Base-by-base conservation (phyloP, 352 stramenopile genomes). In the Globisporangium uncinulatum region DNA sequence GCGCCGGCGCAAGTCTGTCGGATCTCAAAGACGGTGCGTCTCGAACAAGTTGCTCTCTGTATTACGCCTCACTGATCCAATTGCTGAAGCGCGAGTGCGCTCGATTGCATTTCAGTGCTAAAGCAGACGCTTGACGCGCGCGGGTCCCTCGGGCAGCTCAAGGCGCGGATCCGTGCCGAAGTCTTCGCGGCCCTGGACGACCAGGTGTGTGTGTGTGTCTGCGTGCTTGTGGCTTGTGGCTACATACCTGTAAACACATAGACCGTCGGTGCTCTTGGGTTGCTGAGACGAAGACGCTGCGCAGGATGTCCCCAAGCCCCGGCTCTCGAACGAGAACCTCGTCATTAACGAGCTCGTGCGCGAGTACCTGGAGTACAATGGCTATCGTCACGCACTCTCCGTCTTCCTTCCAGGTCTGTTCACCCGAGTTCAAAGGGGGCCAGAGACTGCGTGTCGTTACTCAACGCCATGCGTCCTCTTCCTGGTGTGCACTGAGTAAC, bases 301-400 rank as follows among this genome's bases (percentile, higher is more conserved):
- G 1, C 24, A 67, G 66, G 59, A 68, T n/a, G 72, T 77, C 0
- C 75, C 79, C 0, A 91, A 87, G 52, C 87, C 86, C 20, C 87
- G 79, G 46, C 66, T 97, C 1, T 95, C 83, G 19, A 97, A 94
- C 61, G 91, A 97, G 47, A 98, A 97, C 64, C 71, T 98, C 44
- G 66, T 98, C 47, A 94, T 98, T 56, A 98, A 98, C 61, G 91
- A 98, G 71, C 71, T 98, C 20, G 95, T 98, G 51, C 76, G 88
- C 7, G 93, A 98, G 47, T 98, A 98, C 64, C 68, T 98, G 10
- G 75, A 91, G 51, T 98, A 96, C 73, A 97, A 97, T 56, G 86
- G 87, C n/a, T 98, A 98, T 62, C 65, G 77, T 8, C 83, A 96
- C 50, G 74, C 87, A 0, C 74, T 96, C 31, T 96, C 88, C 6